phyloP scores from a whole-genome alignment of 192 early-diverging fungal genomes.

The Cladochytrium replicatum region DNA sequence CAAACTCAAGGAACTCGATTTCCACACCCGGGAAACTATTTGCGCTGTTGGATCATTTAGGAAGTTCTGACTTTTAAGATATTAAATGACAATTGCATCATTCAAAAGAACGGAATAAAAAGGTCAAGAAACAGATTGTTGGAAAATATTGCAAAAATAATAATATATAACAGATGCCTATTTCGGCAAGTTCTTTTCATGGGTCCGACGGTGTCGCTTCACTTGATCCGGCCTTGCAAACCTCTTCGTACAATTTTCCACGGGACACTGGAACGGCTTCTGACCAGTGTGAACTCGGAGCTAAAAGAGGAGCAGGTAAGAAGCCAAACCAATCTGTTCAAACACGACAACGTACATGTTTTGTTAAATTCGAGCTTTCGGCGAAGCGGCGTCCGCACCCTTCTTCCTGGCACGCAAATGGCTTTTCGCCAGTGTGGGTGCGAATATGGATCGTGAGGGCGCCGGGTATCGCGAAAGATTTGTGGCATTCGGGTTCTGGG shows the following conservation, averaged over 20 bases:
- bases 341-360: constrained; percentile 21
- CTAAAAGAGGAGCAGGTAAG: not conserved
- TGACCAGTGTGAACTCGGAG: constrained; percentile 44
- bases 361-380: constrained; percentile 37
- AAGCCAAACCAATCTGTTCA: not conserved
- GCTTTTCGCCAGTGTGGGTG: constrained; percentile 71
- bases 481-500: constrained; percentile 50
- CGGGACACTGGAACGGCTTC: constrained; percentile 15
- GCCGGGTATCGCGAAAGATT: constrained; percentile 64
- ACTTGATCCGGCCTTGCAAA: constrained; percentile 13
- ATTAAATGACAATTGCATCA: no score
- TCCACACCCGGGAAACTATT: no score
- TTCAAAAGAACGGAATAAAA: no score
- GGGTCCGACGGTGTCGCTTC: no score
- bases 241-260: constrained; percentile 2
- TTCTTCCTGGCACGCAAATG: constrained; percentile 56
- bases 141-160: no score
- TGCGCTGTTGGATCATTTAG: no score
- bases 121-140: no score
- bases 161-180: no score
- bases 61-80: no score
- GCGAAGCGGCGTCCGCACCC: constrained; percentile 64
- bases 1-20: no score
- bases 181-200: no score
- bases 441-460: constrained; percentile 70